phyloP scores from a whole-genome alignment of 148 eudicot species.

The Rhododendron ferrugineum region DNA sequence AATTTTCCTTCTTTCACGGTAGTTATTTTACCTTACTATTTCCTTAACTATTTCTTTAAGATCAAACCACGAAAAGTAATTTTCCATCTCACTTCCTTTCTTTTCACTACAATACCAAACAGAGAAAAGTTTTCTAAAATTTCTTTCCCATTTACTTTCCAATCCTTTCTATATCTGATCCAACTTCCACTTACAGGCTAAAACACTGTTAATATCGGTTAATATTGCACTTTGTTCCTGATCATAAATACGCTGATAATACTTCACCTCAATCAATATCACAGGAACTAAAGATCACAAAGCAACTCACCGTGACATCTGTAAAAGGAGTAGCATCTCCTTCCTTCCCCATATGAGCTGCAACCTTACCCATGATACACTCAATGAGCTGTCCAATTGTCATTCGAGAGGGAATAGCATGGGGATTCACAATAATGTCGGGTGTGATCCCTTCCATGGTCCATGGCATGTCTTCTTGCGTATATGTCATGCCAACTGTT shows the following conservation, averaged over 20 bases:
- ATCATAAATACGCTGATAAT: neutral
- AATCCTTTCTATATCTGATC: neutral
- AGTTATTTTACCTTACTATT: neutral
- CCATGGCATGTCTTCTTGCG: constrained; percentile 99
- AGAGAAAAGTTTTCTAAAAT: neutral
- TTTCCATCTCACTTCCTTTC: neutral
- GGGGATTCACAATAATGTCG: constrained; percentile 94
- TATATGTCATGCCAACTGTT: constrained; percentile 95
- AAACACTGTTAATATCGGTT: neutral
- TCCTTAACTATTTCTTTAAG: neutral
- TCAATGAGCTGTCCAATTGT: constrained; percentile 98
- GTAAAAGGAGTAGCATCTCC: constrained; percentile 99
- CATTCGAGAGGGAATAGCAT: constrained; percentile 99
- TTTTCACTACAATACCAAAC: neutral
- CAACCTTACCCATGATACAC: constrained; percentile 98
- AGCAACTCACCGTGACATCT: constrained; percentile 81
- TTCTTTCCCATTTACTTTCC: neutral
- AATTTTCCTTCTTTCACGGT: neutral
- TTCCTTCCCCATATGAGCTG: constrained; percentile 98
- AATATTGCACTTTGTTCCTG: neutral
- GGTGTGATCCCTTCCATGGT: constrained; percentile 91
- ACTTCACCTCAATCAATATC: neutral
- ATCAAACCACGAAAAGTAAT: neutral
- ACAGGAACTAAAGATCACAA: neutral
- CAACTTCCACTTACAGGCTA: neutral